Evolutionary conservation across 75 land plant genomes (phyloP).

Genomic region (Pseudotsuga menziesii): DNA sequence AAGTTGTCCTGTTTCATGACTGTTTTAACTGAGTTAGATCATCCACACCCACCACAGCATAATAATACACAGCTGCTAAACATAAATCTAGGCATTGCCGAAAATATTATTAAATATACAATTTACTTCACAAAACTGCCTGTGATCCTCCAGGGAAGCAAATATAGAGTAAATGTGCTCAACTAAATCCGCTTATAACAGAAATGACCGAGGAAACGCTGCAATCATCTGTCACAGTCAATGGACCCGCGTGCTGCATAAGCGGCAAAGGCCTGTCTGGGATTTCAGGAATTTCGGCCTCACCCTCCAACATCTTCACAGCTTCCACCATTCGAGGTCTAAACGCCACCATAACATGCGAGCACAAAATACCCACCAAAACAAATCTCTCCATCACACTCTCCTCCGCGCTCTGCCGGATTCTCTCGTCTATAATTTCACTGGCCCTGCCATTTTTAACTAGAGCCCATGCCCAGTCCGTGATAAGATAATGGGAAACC

Average conservation of each 20-base stretch:
- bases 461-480: conserved; percentile 40
- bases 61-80: too few relatives aligned
- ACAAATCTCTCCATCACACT: conserved; percentile 33
- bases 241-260: background rate
- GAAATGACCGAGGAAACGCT: background rate
- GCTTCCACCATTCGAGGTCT: conserved; percentile 26
- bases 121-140: too few relatives aligned
- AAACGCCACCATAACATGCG: conserved; percentile 30
- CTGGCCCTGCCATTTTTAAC: conserved; percentile 19
- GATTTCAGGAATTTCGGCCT: conserved; percentile 8
- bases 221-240: background rate
- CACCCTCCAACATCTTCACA: conserved; percentile 22
- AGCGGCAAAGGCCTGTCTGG: conserved; percentile 22
- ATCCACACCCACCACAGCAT: too few relatives aligned
- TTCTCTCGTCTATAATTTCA: conserved; percentile 17
- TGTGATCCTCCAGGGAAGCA: too few relatives aligned
- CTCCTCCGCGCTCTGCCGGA: conserved; percentile 11
- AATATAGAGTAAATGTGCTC: too few relatives aligned
- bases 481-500: conserved; percentile 10
- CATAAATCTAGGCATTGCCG: too few relatives aligned
- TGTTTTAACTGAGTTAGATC: too few relatives aligned
- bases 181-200: too few relatives aligned
- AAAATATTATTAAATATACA: too few relatives aligned
- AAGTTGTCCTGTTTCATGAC: too few relatives aligned
- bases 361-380: conserved; percentile 33